Evolutionary conservation across 1,284 basidiomycete species (phyloP).

Genomic region (Trichosporon sp.): DNA sequence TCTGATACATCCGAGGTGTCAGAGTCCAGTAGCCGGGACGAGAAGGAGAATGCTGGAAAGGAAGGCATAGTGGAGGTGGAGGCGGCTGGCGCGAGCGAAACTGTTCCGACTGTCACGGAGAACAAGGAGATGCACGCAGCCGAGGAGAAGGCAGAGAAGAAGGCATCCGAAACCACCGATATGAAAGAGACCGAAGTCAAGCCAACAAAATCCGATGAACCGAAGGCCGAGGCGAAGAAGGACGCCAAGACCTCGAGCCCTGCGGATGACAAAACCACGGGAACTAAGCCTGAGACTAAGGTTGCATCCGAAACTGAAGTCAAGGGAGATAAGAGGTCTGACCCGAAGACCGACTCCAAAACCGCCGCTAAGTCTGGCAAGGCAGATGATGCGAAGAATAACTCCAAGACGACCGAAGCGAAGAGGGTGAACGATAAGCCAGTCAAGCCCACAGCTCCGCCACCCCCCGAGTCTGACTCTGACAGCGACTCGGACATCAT

Average conservation of each 20-base stretch:
- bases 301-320: no score
- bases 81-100: background rate
- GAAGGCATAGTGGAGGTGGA: conserved; percentile 4
- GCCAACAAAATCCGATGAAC: background rate
- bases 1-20: background rate
- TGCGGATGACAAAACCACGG: no score
- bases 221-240: no score
- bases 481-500: conserved; percentile 16
- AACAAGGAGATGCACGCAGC: background rate
- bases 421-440: background rate
- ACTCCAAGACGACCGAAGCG: background rate
- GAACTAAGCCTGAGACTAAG: no score
- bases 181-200: background rate
- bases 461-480: background rate
- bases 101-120: background rate
- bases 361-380: no score
- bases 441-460: no score
- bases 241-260: no score
- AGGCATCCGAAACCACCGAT: background rate
- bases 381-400: no score
- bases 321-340: no score
- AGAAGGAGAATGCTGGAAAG: background rate
- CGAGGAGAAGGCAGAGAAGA: background rate
- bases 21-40: conserved; percentile 7
- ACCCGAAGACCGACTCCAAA: no score